Evolutionary conservation across 2,329 filamentous ascomycete genomes (phyloP), one percentile per base, ranked within the genome.

Genomic region (Trichoderma aggressivum): DNA sequence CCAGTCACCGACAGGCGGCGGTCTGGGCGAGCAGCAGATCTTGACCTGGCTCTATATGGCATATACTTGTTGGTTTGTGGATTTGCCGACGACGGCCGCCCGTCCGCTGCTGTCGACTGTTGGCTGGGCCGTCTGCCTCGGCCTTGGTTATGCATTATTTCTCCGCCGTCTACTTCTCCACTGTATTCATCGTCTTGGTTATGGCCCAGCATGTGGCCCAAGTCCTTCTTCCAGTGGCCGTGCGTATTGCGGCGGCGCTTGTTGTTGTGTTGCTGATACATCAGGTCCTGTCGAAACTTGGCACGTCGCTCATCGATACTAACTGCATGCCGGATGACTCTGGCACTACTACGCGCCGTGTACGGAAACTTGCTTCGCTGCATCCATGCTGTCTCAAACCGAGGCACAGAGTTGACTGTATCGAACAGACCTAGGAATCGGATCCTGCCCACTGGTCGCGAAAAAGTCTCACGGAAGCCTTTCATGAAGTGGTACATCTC

Each of bases 361-460:
- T 91, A 92, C 0, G 92, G 92, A 55, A 94, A 94, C 77, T 91
- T 93, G 77, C 87, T 92, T 47, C 92, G 87, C 77, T 93, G 88
- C 91, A 95, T 94, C 88, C 90, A 92, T 0, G 87, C 86, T 2
- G 85, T 88, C 79, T 96, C 93, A 72, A 96, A 96, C 3, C 87
- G 86, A 1, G 92, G 92, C 0, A 94, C 92, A 16, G 90, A 92
- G 76, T 94, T 94, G 73, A 95, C 92, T 0, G 92, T 94, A 75
- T 95, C 92, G 73, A 95, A 96, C 0, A 96, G 84, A 0, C 93
- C 93, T 1, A 96, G 83, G 75, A 95, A 94, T 2, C 87, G 86
- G 72, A 95, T 93, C 0, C 91, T 86, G 12, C 89, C 86, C 2
- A 94, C 91, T 0, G 92, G 92, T 0, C 93, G 84, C 55, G 90